Percentiles rank a stretch among this genome's conserved stretches.
Conservation (phyloP, 768 basidiomycete genomes). For the Pleurotus djamor region DNA sequence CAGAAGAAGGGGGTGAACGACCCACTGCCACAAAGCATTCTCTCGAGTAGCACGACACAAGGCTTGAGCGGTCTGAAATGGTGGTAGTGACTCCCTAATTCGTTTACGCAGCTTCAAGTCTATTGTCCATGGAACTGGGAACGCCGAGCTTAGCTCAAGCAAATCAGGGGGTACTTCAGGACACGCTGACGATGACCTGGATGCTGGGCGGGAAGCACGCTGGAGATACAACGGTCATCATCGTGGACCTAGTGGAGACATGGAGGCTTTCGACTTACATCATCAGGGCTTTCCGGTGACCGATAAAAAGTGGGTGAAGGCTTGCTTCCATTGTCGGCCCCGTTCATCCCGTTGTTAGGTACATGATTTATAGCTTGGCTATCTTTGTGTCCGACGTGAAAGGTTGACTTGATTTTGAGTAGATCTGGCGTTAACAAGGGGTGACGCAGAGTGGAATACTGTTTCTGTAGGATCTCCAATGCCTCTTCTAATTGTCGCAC, state of each 20-base stretch:
- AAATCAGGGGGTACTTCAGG: slow-evolving; percentile 46
- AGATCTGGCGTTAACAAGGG: slow-evolving; percentile 60
- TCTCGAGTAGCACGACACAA: slow-evolving; percentile 63
- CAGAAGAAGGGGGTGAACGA: slow-evolving; percentile 14
- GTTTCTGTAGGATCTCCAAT: slow-evolving; percentile 40
- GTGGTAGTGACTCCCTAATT: slow-evolving; percentile 63
- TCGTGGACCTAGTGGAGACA: too few relatives aligned
- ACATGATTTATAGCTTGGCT: not conserved
- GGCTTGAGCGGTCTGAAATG: slow-evolving; percentile 52
- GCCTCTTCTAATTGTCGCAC: slow-evolving; percentile 66
- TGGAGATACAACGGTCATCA: not conserved
- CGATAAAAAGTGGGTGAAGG: too few relatives aligned
- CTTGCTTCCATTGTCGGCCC: not conserved
- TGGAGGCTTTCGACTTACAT: not conserved
- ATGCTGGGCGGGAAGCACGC: slow-evolving; percentile 2
- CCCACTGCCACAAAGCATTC: slow-evolving; percentile 76
- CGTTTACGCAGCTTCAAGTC: slow-evolving; percentile 62
- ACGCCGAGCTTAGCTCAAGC: slow-evolving; percentile 60
- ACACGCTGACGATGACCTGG: slow-evolving; percentile 19
- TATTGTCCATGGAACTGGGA: slow-evolving; percentile 68
- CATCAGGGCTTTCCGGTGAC: not conserved
- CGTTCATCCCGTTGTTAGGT: not conserved
- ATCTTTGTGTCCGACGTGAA: slow-evolving; percentile 39
- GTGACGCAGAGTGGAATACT: slow-evolving; percentile 39
- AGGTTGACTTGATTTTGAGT: slow-evolving; percentile 61